These are phyloP conservation scores for Eucalyptus pauciflora DNA, from an alignment of 345 rosid genomes.

Conservation along the genomic window DNA sequence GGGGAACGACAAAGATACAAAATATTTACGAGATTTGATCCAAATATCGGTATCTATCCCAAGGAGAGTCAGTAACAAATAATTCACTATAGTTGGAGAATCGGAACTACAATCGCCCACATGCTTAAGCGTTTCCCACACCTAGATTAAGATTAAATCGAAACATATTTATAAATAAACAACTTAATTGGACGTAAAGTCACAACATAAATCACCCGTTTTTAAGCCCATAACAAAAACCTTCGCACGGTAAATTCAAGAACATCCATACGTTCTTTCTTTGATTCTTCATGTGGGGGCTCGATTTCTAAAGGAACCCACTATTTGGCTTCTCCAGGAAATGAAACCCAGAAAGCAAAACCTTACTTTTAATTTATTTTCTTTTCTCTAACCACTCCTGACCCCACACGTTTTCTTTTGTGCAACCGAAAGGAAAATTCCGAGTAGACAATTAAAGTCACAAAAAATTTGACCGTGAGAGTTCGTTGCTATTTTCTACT, in stretches of 20 bases:
- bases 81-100: not conserved
- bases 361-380: too few relatives aligned
- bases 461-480: too few relatives aligned
- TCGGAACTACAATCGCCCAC: too few relatives aligned
- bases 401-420: too few relatives aligned
- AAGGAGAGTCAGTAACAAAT: not conserved
- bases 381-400: too few relatives aligned
- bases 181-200: too few relatives aligned
- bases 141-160: not conserved
- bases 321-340: not conserved
- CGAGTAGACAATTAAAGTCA: too few relatives aligned
- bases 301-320: not conserved
- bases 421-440: too few relatives aligned
- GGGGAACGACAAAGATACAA: not conserved
- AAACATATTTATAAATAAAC: too few relatives aligned
- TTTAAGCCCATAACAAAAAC: not conserved
- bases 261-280: not conserved
- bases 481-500: rapidly evolving
- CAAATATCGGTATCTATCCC: not conserved
- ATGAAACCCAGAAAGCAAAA: not conserved
- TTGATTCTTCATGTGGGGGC: not conserved
- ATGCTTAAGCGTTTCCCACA: too few relatives aligned
- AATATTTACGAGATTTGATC: too few relatives aligned
- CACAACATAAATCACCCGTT: not conserved
- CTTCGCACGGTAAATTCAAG: not conserved